These are phyloP conservation scores for Penicillium flavigenum DNA, from an alignment of 495 filamentous ascomycete genomes.

Conservation along the genomic window DNA sequence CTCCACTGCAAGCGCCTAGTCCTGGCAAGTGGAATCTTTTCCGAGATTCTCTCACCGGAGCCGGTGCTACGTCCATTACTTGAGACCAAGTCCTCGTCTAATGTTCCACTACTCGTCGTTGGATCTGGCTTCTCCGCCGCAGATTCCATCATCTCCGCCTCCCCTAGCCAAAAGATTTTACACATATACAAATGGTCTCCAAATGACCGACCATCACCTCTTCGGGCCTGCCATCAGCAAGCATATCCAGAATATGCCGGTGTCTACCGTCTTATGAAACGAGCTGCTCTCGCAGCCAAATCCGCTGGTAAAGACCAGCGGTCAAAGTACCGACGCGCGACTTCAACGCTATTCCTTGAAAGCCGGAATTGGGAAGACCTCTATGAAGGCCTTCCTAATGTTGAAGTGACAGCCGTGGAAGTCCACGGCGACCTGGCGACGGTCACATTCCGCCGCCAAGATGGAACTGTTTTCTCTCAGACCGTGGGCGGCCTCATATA, in stretches of 20 bases:
- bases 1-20: conserved; percentile 61
- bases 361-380: conserved; percentile 49
- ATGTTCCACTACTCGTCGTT: conserved; percentile 52
- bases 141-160: conserved; percentile 59
- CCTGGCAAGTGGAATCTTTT: conserved; percentile 64
- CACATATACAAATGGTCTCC: conserved; percentile 65
- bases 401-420: conserved; percentile 47
- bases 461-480: conserved; percentile 48
- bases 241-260: conserved; percentile 68
- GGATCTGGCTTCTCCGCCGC: conserved; percentile 67
- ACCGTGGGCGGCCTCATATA: conserved; percentile 55
- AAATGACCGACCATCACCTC: conserved; percentile 54
- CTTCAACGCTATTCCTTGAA: conserved; percentile 47
- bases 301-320: conserved; percentile 20
- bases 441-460: conserved; percentile 47
- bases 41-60: conserved; percentile 53
- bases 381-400: conserved; percentile 62
- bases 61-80: conserved; percentile 46
- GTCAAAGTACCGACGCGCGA: conserved; percentile 32
- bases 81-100: conserved; percentile 24
- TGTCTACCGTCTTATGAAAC: conserved; percentile 64
- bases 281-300: conserved; percentile 39
- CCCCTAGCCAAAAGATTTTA: conserved; percentile 51
- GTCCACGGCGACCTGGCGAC: conserved; percentile 32
- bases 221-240: conserved; percentile 60